A percentile compares a stretch with the other conserved stretches of the same genome.
These are phyloP conservation scores for Botryotinia narcissicola DNA, from an alignment of 2,329 filamentous ascomycete species.

Conservation along the genomic window DNA sequence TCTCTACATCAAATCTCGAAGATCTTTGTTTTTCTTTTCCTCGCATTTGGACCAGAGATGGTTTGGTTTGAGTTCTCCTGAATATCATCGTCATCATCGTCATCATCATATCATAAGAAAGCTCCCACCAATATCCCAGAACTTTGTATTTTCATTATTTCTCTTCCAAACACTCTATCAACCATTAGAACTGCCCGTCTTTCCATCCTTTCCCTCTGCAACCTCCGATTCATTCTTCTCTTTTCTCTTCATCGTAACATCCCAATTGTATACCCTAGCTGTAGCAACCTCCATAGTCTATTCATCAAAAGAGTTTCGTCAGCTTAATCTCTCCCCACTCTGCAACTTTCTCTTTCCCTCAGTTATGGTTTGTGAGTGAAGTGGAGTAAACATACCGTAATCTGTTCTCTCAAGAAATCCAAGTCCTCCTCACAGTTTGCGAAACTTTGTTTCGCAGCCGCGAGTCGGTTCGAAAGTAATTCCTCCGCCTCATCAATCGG, in stretches of 20 bases:
- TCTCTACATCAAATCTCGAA: conserved; percentile 3
- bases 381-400: conserved; percentile 64
- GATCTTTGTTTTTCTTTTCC: not conserved
- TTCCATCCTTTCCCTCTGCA: conserved; percentile 35
- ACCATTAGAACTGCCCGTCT: conserved; percentile 38
- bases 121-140: not conserved
- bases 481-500: conserved; percentile 82
- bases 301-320: conserved; percentile 19
- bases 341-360: not conserved
- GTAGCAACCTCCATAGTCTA: conserved; percentile 84
- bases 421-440: conserved; percentile 93
- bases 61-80: conserved; percentile 14
- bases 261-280: conserved; percentile 98
- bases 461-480: conserved; percentile 73
- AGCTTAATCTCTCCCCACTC: conserved; percentile 8
- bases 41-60: not conserved
- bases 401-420: conserved; percentile 93
- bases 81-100: conserved; percentile 8
- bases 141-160: conserved; percentile 18
- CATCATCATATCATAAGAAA: not conserved
- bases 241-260: conserved; percentile 92
- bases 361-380: not conserved
- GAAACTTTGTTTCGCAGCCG: conserved; percentile 74
- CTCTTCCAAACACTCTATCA: conserved; percentile 23
- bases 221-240: conserved; percentile 67